These are phyloP conservation scores for Penicillium paxilli DNA, from an alignment of 495 filamentous ascomycete species.

Conservation along the genomic window DNA sequence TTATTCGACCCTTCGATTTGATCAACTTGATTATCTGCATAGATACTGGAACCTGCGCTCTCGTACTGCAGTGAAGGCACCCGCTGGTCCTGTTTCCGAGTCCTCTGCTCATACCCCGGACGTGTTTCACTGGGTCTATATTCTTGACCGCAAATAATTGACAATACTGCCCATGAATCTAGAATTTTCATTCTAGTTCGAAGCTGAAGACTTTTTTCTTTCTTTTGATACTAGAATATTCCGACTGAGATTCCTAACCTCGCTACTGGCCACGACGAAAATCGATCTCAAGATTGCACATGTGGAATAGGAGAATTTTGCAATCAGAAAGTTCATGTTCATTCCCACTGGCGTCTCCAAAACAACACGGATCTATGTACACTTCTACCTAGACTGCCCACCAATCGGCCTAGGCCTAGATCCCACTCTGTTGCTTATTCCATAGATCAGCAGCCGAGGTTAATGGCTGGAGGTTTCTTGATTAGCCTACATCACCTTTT, in stretches of 20 bases:
- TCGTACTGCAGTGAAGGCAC: conserved; percentile 39
- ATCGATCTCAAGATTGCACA: background rate
- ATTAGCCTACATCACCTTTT: conserved; percentile 3
- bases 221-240: background rate
- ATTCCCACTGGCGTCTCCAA: background rate
- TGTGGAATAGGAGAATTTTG: background rate
- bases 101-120: conserved; percentile 34
- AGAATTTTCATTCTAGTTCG: too few relatives aligned
- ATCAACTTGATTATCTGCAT: conserved; percentile 21
- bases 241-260: background rate
- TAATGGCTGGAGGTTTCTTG: conserved; percentile 16
- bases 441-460: conserved; percentile 22
- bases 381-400: background rate
- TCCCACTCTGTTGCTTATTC: too few relatives aligned
- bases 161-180: too few relatives aligned
- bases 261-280: background rate
- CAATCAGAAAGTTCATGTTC: background rate
- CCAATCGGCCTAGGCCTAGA: too few relatives aligned
- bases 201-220: too few relatives aligned
- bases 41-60: conserved; percentile 35
- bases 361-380: background rate
- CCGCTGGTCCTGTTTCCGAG: conserved; percentile 32
- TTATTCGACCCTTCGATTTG: conserved; percentile 40
- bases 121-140: conserved; percentile 46
- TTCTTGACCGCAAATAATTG: conserved; percentile 32